Evolutionary conservation across 306 rosid species (phyloP).

Genomic region (Chamaecrista fasciculata): DNA sequence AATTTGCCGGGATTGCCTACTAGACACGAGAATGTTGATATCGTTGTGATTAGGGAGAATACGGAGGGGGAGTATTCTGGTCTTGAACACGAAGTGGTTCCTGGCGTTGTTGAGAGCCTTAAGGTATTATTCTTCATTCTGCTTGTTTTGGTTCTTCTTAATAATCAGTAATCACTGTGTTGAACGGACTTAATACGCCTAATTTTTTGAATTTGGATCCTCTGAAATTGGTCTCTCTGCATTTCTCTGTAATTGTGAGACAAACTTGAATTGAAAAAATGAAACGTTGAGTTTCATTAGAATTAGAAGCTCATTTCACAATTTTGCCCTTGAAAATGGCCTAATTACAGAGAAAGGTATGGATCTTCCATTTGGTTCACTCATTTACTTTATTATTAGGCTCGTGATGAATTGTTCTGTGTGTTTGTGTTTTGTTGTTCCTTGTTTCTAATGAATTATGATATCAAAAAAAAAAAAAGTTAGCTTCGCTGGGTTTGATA

Average conservation of each 20-base stretch:
- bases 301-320: no score
- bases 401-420: background rate
- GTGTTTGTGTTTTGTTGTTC: background rate
- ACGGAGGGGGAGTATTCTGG: slow-evolving; percentile 35
- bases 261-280: no score
- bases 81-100: slow-evolving; percentile 41
- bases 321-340: no score
- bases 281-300: background rate
- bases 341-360: no score
- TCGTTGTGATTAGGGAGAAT: slow-evolving; percentile 34
- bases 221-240: no score
- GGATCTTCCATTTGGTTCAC: background rate
- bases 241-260: no score
- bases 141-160: background rate
- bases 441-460: background rate
- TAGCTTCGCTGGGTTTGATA: background rate
- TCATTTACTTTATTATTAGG: background rate
- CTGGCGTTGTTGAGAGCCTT: slow-evolving; percentile 41
- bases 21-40: slow-evolving; percentile 32
- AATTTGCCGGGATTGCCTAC: slow-evolving; percentile 50
- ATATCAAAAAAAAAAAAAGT: no score
- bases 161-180: background rate
- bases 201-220: no score
- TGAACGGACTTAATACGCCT: background rate
- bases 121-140: background rate